phyloP scores from a whole-genome alignment of 202 grass and related monocot genomes.

The Saccharum hybrid region DNA sequence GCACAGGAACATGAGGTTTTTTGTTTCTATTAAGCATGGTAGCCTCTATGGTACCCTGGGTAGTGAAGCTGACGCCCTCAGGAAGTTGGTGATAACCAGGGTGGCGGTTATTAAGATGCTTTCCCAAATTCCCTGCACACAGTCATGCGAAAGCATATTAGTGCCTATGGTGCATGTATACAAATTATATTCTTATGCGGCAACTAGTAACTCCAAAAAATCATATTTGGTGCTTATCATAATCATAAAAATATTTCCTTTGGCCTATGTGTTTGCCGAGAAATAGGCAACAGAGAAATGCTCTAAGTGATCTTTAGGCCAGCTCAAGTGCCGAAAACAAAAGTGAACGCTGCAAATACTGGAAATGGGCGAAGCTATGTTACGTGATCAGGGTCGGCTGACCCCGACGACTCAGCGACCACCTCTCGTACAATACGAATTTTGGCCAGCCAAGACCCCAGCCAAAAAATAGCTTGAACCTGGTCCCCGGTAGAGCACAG shows the following conservation, averaged over 20 bases:
- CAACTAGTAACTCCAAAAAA: not conserved
- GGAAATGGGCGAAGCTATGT: not conserved
- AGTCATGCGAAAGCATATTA: constrained; percentile 39
- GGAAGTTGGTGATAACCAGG: constrained; percentile 68
- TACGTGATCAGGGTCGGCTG: not conserved
- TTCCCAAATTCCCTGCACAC: constrained; percentile 89
- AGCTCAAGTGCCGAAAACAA: not conserved
- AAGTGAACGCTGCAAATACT: not conserved
- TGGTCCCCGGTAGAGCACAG: not conserved
- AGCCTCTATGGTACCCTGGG: constrained; percentile 42
- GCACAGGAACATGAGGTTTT: constrained; percentile 44
- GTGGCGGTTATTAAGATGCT: constrained; percentile 91
- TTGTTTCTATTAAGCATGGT: constrained; percentile 42
- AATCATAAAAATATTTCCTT: not conserved
- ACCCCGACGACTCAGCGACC: not conserved
- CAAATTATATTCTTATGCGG: not conserved
- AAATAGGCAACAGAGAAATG: not conserved
- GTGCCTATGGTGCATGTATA: not conserved
- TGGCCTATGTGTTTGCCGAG: not conserved
- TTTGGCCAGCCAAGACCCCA: not conserved
- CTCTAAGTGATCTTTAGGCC: not conserved
- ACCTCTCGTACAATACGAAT: not conserved
- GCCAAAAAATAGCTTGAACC: not conserved
- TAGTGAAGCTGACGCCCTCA: constrained; percentile 39
- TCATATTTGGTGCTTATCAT: not conserved